phyloP scores from a whole-genome alignment of 2,329 filamentous ascomycete species.

The Trichoderma koningiopsis region DNA sequence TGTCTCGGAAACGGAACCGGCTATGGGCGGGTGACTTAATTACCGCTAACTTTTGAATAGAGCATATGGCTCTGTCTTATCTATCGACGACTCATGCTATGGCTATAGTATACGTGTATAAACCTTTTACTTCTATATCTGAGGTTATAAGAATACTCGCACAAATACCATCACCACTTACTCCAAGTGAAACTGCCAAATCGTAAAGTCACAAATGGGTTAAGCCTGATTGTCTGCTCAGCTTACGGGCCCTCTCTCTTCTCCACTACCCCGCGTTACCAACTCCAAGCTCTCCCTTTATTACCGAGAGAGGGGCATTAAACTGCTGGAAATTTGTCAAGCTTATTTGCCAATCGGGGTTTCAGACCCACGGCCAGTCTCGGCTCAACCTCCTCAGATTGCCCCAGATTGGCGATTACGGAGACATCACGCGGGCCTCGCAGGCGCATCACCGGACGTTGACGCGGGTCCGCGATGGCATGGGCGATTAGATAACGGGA shows the following conservation, averaged over 20 bases:
- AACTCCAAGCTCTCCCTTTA: not conserved
- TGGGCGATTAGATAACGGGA: constrained; percentile 15
- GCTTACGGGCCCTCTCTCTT: not conserved
- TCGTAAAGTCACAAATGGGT: not conserved
- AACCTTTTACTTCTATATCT: not conserved
- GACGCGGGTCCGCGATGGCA: not conserved
- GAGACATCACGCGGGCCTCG: constrained; percentile 8
- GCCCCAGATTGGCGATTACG: constrained; percentile 16
- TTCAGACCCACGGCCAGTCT: constrained; percentile 15
- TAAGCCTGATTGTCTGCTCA: not conserved
- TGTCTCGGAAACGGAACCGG: not conserved
- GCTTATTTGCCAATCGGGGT: constrained; percentile 16
- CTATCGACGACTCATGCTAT: not conserved
- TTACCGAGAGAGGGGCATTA: constrained; percentile 17
- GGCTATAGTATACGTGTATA: not conserved
- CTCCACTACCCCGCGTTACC: constrained; percentile 24
- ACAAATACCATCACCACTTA: not conserved
- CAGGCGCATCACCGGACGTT: constrained; percentile 8
- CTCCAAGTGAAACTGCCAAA: not conserved
- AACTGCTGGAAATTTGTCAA: not conserved
- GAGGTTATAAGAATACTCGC: not conserved
- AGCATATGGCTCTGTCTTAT: not conserved
- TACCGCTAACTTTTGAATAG: not conserved
- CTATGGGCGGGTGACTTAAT: not conserved
- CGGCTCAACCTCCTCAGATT: constrained; percentile 21